Base-by-base conservation (phyloP, 768 basidiomycete species). In the Macrocybe gigantea region DNA sequence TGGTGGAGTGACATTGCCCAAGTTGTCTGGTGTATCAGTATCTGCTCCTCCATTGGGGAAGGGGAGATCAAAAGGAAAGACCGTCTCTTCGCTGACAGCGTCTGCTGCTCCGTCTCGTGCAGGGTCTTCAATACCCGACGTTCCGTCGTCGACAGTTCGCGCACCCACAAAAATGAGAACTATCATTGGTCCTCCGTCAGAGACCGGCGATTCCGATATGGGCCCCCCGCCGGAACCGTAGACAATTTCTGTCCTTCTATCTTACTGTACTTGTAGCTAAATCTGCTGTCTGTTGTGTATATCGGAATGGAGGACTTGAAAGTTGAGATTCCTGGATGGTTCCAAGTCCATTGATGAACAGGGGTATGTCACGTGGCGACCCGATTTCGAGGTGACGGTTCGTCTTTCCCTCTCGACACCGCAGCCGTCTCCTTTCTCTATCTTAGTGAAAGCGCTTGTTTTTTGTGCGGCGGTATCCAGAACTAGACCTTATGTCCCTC, bases 161-260 rank as follows among this genome's bases (percentile, higher is more conserved):
- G 74, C 77, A 12, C 80, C 79, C 31, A 79, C 83, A 29, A 84
- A 83, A 61, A 82, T 85, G 82, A 71, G 83, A 49, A 82, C 76
- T 49, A 75, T 77, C n/a, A 68, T 80, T 38, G 73, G 72, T 7
- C 75, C 78, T 9, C 65, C 70, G 12, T 74, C 75, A 12, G 80
- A 82, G 50, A 75, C 63, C 38, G 73, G 71, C 10, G 79, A 80
- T 52, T 71, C 72, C 39, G 80, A 79, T 49, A 61, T 62, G 56
- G 58, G 62, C 35, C 58, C 62, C 13, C 52, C 60, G 30, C 56
- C 58, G 41, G 64, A 59, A 34, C 46, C 60, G 12, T 69, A 57
- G 58, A 50, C 47, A 36, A n/a, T 41, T 44, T 44, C 36, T n/a
- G 38, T 47, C 38, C 35, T 35, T 36, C 45, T 38, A 22, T 29